A percentile compares a stretch with the other conserved stretches of the same genome.
Conservation (phyloP, 2,329 filamentous ascomycete species). For the Colletotrichum chrysophilum region DNA sequence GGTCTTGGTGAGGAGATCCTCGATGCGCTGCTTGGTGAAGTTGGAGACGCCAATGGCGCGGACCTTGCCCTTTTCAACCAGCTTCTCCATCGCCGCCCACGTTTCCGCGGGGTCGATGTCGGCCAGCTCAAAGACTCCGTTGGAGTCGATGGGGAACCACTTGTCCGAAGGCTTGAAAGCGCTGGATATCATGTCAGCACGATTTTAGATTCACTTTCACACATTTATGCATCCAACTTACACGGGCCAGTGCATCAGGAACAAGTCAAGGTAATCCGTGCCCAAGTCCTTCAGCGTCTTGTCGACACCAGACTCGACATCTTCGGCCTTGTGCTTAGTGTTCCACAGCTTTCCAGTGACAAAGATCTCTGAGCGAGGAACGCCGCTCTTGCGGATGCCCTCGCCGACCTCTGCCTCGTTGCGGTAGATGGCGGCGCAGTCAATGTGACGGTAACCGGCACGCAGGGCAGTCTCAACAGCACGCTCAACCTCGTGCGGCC, state of each 20-base stretch:
- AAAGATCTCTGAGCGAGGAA: conserved; percentile 46
- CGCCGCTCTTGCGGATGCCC: conserved; percentile 43
- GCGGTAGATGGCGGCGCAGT: conserved; percentile 52
- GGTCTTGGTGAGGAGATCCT: conserved; percentile 53
- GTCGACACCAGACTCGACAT: conserved; percentile 54
- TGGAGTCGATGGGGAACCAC: conserved; percentile 48
- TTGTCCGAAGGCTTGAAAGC: conserved; percentile 59
- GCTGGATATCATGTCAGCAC: conserved; percentile 20
- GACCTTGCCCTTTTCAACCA: conserved; percentile 42
- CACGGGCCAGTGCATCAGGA: conserved; percentile 55
- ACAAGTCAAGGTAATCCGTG: conserved; percentile 58
- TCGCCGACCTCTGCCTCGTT: conserved; percentile 49
- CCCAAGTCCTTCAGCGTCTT: conserved; percentile 53
- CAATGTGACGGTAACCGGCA: conserved; percentile 50
- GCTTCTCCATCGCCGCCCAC: conserved; percentile 43
- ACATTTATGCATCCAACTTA: conserved; percentile 6
- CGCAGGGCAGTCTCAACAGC: conserved; percentile 53
- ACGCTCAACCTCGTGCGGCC: conserved; percentile 48
- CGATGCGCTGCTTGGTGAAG: conserved; percentile 47
- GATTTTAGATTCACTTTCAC: background rate
- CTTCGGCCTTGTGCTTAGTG: conserved; percentile 52
- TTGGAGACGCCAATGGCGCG: conserved; percentile 57
- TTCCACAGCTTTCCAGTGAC: conserved; percentile 69
- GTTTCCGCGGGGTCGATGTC: conserved; percentile 48
- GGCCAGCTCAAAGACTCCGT: conserved; percentile 70